Base-by-base conservation (phyloP, 768 basidiomycete genomes). In the Harrya chromipes region DNA sequence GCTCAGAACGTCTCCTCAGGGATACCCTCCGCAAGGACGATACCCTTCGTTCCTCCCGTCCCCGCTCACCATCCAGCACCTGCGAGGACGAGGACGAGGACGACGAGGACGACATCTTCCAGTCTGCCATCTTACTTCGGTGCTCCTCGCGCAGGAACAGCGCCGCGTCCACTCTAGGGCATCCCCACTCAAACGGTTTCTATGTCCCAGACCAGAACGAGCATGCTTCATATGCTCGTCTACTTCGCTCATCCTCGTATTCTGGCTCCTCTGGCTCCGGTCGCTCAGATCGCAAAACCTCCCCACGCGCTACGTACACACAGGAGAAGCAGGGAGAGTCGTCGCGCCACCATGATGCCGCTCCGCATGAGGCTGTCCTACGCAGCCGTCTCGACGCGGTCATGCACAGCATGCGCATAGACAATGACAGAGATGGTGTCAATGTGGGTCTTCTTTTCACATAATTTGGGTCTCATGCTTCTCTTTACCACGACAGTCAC, bases 1-100 rank as follows among this genome's bases (percentile, higher is more conserved):
- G 79, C 47, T 81, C 79, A 4, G 78, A 83, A 57, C 72, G 74
- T 10, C 74, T 84, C 40, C 71, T 84, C 42, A 71, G 82, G 43
- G 75, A 82, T 53, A 75, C 82, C 10, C 74, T 84, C 46, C 71
- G 77, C 40, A 82, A 73, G 56, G 78, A 69, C 65, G 71, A 55
- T 60, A 70, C 61, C 66, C 77, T 58, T 63, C 72, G 51, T 63
- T 68, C 55, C 39, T 43, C 66, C 19, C 50, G 62, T 51, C 51
- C 72, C 19, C 49, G 60, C 62, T 57, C 71, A 26, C 38, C 47
- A 27, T 53, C 55, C 27, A 65, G 60, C 46, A 55, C 50, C 52
- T 53, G 54, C 47, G 59, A 59, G 20, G 59, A 62, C 1, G 59
- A 59, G 20, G 59, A 62, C 1, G 58, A 55, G 24, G 56, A 58